Evolutionary conservation across 2,329 filamentous ascomycete species (phyloP).

Genomic region (Claviceps capensis): DNA sequence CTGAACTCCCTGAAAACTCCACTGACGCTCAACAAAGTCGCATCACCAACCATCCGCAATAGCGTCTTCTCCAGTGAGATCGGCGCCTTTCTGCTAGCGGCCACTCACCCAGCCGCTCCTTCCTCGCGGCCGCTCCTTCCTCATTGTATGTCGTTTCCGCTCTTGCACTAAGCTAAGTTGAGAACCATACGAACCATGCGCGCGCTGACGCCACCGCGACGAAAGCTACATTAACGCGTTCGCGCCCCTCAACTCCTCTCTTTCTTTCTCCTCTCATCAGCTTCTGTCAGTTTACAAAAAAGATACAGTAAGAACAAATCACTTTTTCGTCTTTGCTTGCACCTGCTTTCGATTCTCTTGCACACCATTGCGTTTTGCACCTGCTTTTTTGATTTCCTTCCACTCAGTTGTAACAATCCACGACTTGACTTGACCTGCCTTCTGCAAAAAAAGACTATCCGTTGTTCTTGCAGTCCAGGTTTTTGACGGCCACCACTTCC

Average conservation of each 20-base stretch:
- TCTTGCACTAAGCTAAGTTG: background rate
- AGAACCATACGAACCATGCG: background rate
- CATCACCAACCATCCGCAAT: conserved; percentile 4
- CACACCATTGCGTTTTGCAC: background rate
- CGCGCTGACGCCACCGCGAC: background rate
- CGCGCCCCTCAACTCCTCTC: background rate
- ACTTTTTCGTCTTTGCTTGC: background rate
- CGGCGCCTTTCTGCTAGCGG: conserved; percentile 2
- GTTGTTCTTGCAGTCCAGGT: background rate
- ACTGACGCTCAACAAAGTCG: conserved; percentile 4
- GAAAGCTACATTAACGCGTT: background rate
- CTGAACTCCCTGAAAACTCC: conserved; percentile 6
- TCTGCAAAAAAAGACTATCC: background rate
- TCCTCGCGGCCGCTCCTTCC: background rate
- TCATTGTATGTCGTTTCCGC: background rate
- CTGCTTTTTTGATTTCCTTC: background rate
- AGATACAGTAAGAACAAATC: conserved; percentile 3
- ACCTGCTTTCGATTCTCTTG: background rate
- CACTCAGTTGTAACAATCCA: background rate
- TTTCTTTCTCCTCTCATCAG: conserved; percentile 1
- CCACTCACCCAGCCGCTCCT: background rate
- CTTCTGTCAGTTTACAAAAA: background rate
- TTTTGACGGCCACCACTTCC: background rate
- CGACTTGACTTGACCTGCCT: background rate
- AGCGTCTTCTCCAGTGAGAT: conserved; percentile 4